Base-by-base conservation (phyloP, 2,329 filamentous ascomycete genomes). In the Claviceps arundinis region DNA sequence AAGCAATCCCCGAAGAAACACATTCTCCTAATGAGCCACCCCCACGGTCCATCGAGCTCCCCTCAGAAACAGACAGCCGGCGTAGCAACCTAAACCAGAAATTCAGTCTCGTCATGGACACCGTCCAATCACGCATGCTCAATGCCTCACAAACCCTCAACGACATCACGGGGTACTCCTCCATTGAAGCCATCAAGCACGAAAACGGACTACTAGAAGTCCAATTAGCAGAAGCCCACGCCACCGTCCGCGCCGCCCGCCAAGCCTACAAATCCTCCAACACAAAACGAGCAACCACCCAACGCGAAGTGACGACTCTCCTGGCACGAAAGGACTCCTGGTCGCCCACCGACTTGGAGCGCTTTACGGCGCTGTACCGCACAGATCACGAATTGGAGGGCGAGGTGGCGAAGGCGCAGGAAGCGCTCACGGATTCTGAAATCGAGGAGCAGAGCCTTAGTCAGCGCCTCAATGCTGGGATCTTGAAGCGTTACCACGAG, bases 261-360 rank as follows among this genome's bases (percentile, higher is more conserved):
- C 74, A 78, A 48, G 76, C 76, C 48, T 95, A 97, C 73, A 86
- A 91, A 60, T 76, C 81, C n/a, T 88, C 89, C 37, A 90, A 93
- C 57, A 77, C 84, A 52, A 82, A 85, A 59, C 87, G 94, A 58
- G 85, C 88, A n/a, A 73, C 84, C 16, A 95, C 90, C 1, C 91
- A 97, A 70, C 88, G 93, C 59, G 93, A 98, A 73, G 90, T 97
- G 41, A 96, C 95, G 47, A 88, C 89, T 22, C 78, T 98, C 24
- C 79, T 98, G 7, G 91, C 95, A 56, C 82, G 93, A 53, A 97
- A 98, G 70, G 89, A 95, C 68, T 85, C 84, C 17, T 98, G 93
- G 93, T 82, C 83, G 0, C 83, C 90, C 0, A 66, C 73, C 1
- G 93, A 98, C 69, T 79, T 98, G 34, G 93, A 98, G 70, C 83